These are phyloP conservation scores for Alternaria brassicae DNA, from an alignment of 2,329 filamentous ascomycete species.

Conservation along the genomic window DNA sequence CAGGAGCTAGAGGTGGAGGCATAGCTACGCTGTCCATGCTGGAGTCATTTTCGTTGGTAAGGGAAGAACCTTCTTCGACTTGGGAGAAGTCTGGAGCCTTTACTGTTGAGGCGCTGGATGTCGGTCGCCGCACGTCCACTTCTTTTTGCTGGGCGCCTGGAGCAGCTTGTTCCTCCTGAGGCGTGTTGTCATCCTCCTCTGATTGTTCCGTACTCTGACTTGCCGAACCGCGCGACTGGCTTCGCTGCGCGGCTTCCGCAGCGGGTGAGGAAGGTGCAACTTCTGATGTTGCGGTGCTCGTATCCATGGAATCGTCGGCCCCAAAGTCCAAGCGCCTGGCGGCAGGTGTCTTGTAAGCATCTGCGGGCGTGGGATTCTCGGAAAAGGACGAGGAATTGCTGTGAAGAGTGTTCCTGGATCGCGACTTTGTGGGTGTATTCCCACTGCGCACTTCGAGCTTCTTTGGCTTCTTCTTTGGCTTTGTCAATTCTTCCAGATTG, in stretches of 20 bases:
- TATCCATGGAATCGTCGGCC: slow-evolving; percentile 37
- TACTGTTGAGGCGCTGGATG: slow-evolving; percentile 50
- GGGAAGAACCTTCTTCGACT: slow-evolving; percentile 39
- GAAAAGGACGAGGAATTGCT: slow-evolving; percentile 40
- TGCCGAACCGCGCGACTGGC: slow-evolving; percentile 26
- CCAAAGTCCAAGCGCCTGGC: slow-evolving; percentile 35
- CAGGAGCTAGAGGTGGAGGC: slow-evolving; percentile 26
- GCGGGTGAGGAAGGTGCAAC: slow-evolving; percentile 54
- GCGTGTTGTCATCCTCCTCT: slow-evolving; percentile 2
- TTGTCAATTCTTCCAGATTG: slow-evolving; percentile 24
- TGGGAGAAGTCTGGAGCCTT: slow-evolving; percentile 47
- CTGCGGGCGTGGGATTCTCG: slow-evolving; percentile 49
- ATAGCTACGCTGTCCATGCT: slow-evolving; percentile 39
- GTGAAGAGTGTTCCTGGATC: slow-evolving; percentile 19
- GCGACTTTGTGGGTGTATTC: slow-evolving; percentile 23
- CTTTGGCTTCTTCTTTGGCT: slow-evolving; percentile 34
- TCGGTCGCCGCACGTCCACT: slow-evolving; percentile 39
- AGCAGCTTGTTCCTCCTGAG: slow-evolving; percentile 12
- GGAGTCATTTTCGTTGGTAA: slow-evolving; percentile 38
- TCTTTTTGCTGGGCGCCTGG: slow-evolving; percentile 24
- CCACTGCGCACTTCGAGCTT: slow-evolving; percentile 29
- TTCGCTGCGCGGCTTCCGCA: slow-evolving; percentile 50
- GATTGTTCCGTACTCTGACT: slow-evolving; percentile 10
- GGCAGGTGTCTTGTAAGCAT: slow-evolving; percentile 53
- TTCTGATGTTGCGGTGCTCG: slow-evolving; percentile 40